Conservation (phyloP, 805 yeast species). For the Spencermartinsiella europaea region DNA sequence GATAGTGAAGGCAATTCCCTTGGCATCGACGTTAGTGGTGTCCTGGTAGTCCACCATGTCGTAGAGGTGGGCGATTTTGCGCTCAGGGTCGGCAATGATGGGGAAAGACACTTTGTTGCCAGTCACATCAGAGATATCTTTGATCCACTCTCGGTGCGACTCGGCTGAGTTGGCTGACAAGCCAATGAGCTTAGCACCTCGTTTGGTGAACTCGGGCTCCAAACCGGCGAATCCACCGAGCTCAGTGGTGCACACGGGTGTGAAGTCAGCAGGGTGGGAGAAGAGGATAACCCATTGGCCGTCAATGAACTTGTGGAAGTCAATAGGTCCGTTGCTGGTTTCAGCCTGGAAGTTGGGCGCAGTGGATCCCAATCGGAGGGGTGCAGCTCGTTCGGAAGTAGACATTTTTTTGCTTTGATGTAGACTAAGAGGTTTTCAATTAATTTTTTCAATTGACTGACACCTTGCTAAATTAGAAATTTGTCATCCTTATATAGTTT, state of each 20-base stretch:
- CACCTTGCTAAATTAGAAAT: neutral
- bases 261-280: conserved; percentile 95
- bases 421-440: neutral
- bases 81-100: conserved; percentile 81
- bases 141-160: conserved; percentile 83
- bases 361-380: conserved; percentile 69
- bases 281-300: conserved; percentile 83
- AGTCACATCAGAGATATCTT: conserved; percentile 85
- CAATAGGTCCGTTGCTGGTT: conserved; percentile 76
- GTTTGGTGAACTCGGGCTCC: conserved; percentile 83
- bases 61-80: conserved; percentile 75
- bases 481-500: neutral
- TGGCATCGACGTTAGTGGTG: conserved; percentile 62
- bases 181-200: conserved; percentile 86
- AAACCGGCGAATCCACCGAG: conserved; percentile 90
- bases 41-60: conserved; percentile 90
- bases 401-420: conserved; percentile 14
- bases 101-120: conserved; percentile 79
- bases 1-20: conserved; percentile 81
- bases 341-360: conserved; percentile 89
- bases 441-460: neutral
- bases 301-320: conserved; percentile 83
- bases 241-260: conserved; percentile 97
- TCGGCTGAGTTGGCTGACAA: conserved; percentile 82
- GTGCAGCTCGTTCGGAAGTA: conserved; percentile 22